Base-by-base conservation (phyloP, 1,284 basidiomycete species). In the Cutaneotrichosporon cyanovorans region DNA sequence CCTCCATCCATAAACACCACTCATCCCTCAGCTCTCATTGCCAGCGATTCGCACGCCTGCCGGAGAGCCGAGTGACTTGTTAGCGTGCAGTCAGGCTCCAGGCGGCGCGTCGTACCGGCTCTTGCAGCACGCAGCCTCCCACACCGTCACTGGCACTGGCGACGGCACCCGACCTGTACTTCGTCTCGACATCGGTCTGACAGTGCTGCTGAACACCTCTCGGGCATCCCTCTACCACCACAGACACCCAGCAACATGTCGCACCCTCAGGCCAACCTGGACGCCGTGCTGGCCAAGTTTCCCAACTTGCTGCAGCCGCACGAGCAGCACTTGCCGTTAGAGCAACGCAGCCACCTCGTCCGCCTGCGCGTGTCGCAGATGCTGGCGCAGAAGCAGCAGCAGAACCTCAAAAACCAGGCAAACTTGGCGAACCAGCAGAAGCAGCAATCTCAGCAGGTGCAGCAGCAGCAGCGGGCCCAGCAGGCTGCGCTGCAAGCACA, bases 291-390 rank as follows among this genome's bases (percentile, higher is more conserved):
- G 37, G 35, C 37, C 21, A 55, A 51, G 42, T 57, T 57, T 32
- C 61, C 62, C 8, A 30, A 54, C 31, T 23, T 66, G 23, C 54
- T 68, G n/a, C 55, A 52, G 5, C 53, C 58, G 2, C 54, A 47
- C 9, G 65, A 68, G 46, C 50, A 46, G 37, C 39, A 47, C 18
- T 42, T 68, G 11, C 62, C 65, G 11, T 11, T 20, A 33, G 34
- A 63, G 41, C n/a, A 62, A 46, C 46, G 48, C 52, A 53, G 57
- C 51, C 34, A 63, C 49, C 35, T 64, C 53, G 46, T 66, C 51
- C 51, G 58, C 47, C 30, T 60, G 51, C 23, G 59, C 48, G 47
- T 66, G 48, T 20, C 59, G 46, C 12, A 34, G 30, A 31, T 50
- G 31, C 12, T 50, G n/a, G 28, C 30, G 18, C 31, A 50, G 19